These are phyloP conservation scores for Fistulifera pelliculosa DNA, from an alignment of 108 stramenopile genomes.

Conservation along the genomic window DNA sequence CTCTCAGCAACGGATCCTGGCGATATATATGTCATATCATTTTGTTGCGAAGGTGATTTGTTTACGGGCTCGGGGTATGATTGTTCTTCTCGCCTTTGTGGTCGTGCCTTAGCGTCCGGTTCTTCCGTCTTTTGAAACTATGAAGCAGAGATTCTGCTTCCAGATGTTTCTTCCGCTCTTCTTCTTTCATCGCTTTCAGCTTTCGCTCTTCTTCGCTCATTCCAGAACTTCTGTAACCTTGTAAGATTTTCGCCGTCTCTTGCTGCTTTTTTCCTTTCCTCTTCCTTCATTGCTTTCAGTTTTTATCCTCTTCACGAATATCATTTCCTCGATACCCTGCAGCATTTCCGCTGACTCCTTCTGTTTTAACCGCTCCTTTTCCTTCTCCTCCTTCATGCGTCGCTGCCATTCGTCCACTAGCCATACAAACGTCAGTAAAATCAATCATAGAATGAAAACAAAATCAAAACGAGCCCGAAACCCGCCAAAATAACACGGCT, in stretches of 20 bases:
- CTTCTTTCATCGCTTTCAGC: conserved; percentile 4
- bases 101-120: neutral
- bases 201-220: conserved; percentile 1
- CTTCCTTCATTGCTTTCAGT: neutral
- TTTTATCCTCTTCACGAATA: too few species aligned
- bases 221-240: neutral
- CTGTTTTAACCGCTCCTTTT: neutral
- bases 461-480: too few species aligned
- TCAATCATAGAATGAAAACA: too few species aligned
- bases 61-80: neutral
- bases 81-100: neutral
- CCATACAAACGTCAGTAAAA: too few species aligned
- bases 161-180: neutral
- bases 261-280: conserved; percentile 1
- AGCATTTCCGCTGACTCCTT: conserved; percentile 1
- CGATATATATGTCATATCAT: too few species aligned
- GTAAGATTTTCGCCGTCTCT: neutral
- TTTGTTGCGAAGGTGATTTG: too few species aligned
- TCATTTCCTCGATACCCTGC: neutral
- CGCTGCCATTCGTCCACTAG: too few species aligned
- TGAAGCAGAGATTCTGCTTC: conserved; percentile 1
- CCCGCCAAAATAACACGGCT: too few species aligned
- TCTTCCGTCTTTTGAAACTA: neutral
- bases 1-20: too few species aligned
- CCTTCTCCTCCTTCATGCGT: neutral